These are phyloP conservation scores for Jamesozyma spencerorum DNA, from an alignment of 805 yeast species.

Conservation along the genomic window DNA sequence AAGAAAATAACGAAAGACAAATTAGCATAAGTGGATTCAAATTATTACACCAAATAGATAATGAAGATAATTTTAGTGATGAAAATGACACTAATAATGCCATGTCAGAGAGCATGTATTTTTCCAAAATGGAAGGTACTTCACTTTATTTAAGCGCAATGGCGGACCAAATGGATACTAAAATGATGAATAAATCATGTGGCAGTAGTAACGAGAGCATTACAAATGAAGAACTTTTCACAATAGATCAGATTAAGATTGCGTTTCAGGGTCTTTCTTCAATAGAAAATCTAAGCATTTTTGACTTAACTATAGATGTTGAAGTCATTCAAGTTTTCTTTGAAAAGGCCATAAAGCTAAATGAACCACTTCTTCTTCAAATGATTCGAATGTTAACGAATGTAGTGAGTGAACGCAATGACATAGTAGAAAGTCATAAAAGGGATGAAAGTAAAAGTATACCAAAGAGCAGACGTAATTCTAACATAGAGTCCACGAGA, in stretches of 20 bases:
- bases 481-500: background rate
- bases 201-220: slow-evolving; percentile 2
- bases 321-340: slow-evolving; percentile 31
- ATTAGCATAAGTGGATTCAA: slow-evolving; percentile 1
- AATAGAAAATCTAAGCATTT: slow-evolving; percentile 25
- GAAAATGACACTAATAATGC: background rate
- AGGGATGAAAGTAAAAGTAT: background rate
- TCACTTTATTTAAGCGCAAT: slow-evolving; percentile 79
- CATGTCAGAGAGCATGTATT: slow-evolving; percentile 48
- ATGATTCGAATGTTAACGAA: background rate
- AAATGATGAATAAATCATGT: background rate
- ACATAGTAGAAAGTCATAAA: background rate
- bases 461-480: background rate
- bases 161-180: slow-evolving; percentile 25
- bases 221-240: slow-evolving; percentile 11
- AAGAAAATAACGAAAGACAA: slow-evolving; percentile 4
- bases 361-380: slow-evolving; percentile 7
- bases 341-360: slow-evolving; percentile 6
- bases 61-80: background rate
- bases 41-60: background rate
- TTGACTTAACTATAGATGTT: slow-evolving; percentile 31
- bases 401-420: background rate
- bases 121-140: slow-evolving; percentile 57
- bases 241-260: slow-evolving; percentile 30
- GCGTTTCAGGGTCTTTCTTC: slow-evolving; percentile 41